phyloP scores from a whole-genome alignment of 805 yeast genomes.

The Ogataea trehaloabstinens region DNA sequence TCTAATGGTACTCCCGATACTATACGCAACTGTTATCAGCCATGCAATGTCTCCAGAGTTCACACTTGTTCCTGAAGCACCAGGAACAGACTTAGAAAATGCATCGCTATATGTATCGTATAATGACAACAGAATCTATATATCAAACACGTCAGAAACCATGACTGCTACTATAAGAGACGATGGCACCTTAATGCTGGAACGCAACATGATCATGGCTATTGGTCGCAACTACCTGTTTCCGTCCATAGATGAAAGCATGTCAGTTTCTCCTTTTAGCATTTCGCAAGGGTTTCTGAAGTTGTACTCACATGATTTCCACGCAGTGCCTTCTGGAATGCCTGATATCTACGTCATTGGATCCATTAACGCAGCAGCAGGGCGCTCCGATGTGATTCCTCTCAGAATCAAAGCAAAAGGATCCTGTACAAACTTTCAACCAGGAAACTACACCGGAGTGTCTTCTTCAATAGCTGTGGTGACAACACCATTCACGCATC shows the following conservation, averaged over 20 bases:
- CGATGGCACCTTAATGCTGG: not conserved
- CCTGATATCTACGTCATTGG: constrained; percentile 16
- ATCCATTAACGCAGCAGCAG: constrained; percentile 13
- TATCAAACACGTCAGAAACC: not conserved
- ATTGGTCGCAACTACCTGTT: not conserved
- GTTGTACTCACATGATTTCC: constrained; percentile 17
- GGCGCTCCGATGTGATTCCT: constrained; percentile 9
- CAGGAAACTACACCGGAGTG: too few species aligned
- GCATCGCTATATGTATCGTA: not conserved
- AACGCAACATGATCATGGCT: not conserved
- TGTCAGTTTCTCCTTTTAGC: constrained; percentile 7
- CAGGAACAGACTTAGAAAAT: not conserved
- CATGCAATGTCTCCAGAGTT: too few species aligned
- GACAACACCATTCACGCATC: too few species aligned
- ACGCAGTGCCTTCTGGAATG: constrained; percentile 18
- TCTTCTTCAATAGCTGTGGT: too few species aligned
- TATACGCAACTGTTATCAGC: too few species aligned
- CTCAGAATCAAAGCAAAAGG: constrained; percentile 15
- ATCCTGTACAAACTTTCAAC: too few species aligned
- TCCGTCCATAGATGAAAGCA: not conserved
- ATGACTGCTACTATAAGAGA: not conserved
- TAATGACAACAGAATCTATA: not conserved
- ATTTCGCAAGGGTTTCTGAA: constrained; percentile 15
- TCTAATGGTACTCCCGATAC: too few species aligned
- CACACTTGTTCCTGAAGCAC: not conserved